Conservation (phyloP, 129 eudicot genomes). For the Deinandra increscens region DNA sequence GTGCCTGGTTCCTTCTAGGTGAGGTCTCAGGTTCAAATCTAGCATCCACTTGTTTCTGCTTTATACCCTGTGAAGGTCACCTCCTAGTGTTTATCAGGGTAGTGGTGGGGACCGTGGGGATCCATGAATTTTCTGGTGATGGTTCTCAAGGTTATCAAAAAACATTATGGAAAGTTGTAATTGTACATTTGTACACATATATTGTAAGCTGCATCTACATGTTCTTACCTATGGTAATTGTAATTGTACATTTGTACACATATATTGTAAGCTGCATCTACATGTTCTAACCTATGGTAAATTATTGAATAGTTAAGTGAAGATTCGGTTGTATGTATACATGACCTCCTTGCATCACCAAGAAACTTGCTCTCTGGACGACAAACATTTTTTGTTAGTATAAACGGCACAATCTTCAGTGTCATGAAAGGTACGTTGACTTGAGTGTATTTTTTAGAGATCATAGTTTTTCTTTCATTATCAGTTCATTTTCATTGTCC, state of each 20-base stretch:
- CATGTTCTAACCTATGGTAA: constrained; percentile 11
- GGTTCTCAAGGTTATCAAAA: too few species aligned
- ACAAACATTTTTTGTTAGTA: constrained; percentile 57
- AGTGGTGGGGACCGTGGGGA: too few species aligned
- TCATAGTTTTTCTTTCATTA: constrained; percentile 8
- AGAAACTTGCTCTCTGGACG: constrained; percentile 76
- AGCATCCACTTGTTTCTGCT: too few species aligned
- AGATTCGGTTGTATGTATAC: constrained; percentile 59
- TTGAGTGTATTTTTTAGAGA: background rate
- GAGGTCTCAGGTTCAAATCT: too few species aligned
- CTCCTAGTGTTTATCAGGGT: too few species aligned
- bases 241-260: background rate
- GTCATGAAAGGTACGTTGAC: constrained; percentile 68
- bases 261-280: background rate
- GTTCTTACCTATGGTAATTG: constrained; percentile 10
- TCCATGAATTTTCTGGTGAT: too few species aligned
- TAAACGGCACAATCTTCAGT: constrained; percentile 56
- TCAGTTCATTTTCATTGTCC: background rate
- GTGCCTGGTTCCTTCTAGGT: too few species aligned
- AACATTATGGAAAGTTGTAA: too few species aligned
- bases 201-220: background rate
- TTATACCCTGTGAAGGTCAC: too few species aligned
- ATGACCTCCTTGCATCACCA: constrained; percentile 61
- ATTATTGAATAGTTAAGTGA: constrained; percentile 59
- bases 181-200: background rate